Base-by-base conservation (phyloP, 2,329 filamentous ascomycete species). In the Cladosporium sp. region DNA sequence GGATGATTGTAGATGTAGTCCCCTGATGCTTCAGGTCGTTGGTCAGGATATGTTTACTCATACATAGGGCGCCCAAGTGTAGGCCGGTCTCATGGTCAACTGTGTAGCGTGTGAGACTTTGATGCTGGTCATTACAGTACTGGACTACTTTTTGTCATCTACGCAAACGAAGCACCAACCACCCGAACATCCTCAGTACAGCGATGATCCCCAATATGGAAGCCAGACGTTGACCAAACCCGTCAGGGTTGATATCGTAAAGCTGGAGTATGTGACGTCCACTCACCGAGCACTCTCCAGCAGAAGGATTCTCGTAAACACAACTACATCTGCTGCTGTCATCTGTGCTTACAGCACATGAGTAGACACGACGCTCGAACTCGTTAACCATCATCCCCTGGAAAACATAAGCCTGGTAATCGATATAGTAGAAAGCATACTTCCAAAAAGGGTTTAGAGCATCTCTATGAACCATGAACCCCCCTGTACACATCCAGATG, bases 351-450 rank as follows among this genome's bases (percentile, higher is more conserved):
- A n/a, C 69, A 40, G 60, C 73, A 74, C 91, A 94, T 3, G 78
- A 75, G 76, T 91, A 96, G 2, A 80, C 83, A 16, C 91, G 82
- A 21, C 84, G 69, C 0, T 80, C 80, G 75, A 96, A 95, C 79
- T 96, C 91, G 73, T 95, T 96, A 62, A 94, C 88, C 91, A 96
- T 95, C 92, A 96, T 95, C 14, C 91, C 92, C 74, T 94, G 87
- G 75, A 96, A 96, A 3, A 96, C 92, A 72, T 93, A 96, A 50
- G 83, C 81, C 79, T 94, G 91, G 73, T 96, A 96, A 75, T 96
- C 91, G 74, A 93, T 93, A 77, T 93, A 96, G 75, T 93, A 90
- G 72, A 95, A 95, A 7, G 90, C 91, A 72, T 96, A 95, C 76
- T 88, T 86, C 88, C 91, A 96, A 71, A 96, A 96, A 2, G 85